Conservation (phyloP, 306 rosid genomes). For the Ormosia semicastrata region DNA sequence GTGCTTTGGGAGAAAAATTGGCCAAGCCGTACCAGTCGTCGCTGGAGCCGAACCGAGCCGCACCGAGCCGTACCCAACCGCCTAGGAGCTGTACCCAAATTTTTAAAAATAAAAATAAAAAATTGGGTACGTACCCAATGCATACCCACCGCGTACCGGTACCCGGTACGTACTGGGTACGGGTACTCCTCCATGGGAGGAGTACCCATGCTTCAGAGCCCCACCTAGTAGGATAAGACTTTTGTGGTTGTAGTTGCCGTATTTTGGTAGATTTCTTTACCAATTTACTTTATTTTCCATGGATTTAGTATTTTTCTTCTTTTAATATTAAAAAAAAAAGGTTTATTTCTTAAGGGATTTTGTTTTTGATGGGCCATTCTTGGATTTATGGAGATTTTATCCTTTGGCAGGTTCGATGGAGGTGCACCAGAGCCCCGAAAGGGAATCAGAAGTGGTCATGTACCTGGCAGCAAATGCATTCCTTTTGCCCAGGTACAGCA, state of each 20-base stretch:
- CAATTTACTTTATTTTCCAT: not conserved
- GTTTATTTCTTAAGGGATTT: not conserved
- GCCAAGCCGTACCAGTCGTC: too few relatives aligned
- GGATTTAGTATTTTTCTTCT: not conserved
- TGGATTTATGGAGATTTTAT: slow-evolving; percentile 35
- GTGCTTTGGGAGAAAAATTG: too few relatives aligned
- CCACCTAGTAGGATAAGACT: not conserved
- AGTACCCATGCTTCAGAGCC: too few relatives aligned
- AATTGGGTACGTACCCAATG: too few relatives aligned
- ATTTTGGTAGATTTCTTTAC: not conserved
- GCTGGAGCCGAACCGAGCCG: too few relatives aligned
- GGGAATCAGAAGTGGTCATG: slow-evolving; percentile 91
- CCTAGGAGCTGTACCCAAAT: too few relatives aligned
- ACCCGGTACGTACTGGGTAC: too few relatives aligned
- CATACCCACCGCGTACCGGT: too few relatives aligned
- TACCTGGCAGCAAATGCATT: slow-evolving; percentile 89
- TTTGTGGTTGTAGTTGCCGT: not conserved
- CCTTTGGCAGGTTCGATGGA: slow-evolving; percentile 73
- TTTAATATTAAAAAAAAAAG: not conserved
- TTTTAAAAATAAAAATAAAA: too few relatives aligned
- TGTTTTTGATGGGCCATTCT: not conserved
- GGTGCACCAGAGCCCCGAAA: slow-evolving; percentile 76
- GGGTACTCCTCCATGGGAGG: too few relatives aligned
- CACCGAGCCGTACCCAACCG: too few relatives aligned
- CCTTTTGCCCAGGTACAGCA: slow-evolving; percentile 71